Percentiles rank a stretch among this genome's conserved stretches.
Evolutionary conservation across 2,329 filamentous ascomycete species (phyloP).

Genomic region (Aschersonia sp.): DNA sequence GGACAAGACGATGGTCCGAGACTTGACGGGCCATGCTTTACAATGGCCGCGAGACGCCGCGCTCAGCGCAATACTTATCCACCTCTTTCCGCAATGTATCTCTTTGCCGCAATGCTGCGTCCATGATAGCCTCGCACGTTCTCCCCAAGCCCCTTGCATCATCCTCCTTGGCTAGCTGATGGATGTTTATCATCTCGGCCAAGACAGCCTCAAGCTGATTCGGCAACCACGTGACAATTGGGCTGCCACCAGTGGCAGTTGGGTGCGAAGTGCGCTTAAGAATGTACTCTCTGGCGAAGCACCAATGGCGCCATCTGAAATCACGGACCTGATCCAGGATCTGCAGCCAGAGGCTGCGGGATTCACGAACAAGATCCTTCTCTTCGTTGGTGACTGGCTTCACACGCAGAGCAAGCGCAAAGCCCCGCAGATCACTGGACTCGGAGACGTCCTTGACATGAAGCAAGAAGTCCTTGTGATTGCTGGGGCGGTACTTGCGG

Average conservation of each 20-base stretch:
- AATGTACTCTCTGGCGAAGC: constrained; percentile 74
- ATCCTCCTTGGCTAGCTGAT: constrained; percentile 24
- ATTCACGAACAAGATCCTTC: constrained; percentile 34
- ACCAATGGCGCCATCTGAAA: constrained; percentile 77
- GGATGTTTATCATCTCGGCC: constrained; percentile 50
- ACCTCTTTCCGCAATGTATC: constrained; percentile 60
- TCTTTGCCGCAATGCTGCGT: constrained; percentile 46
- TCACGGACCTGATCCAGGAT: constrained; percentile 63
- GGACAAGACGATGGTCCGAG: no score
- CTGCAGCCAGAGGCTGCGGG: constrained; percentile 45
- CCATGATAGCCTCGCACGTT: constrained; percentile 48
- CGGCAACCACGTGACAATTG: constrained; percentile 73
- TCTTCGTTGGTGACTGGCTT: constrained; percentile 11
- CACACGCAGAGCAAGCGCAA: constrained; percentile 28
- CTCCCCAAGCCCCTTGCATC: constrained; percentile 28
- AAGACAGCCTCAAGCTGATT: constrained; percentile 69
- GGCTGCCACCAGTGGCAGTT: constrained; percentile 66
- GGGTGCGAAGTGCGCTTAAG: constrained; percentile 64
- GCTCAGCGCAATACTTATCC: constrained; percentile 56
- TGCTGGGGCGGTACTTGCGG: constrained; percentile 73
- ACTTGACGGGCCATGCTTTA: no score
- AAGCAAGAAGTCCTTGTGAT: constrained; percentile 74
- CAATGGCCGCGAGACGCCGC: constrained; percentile 22
- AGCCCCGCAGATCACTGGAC: constrained; percentile 40
- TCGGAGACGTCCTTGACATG: constrained; percentile 43